Conservation (phyloP, 2,329 filamentous ascomycete species). For the Endocalyx cinctus region DNA sequence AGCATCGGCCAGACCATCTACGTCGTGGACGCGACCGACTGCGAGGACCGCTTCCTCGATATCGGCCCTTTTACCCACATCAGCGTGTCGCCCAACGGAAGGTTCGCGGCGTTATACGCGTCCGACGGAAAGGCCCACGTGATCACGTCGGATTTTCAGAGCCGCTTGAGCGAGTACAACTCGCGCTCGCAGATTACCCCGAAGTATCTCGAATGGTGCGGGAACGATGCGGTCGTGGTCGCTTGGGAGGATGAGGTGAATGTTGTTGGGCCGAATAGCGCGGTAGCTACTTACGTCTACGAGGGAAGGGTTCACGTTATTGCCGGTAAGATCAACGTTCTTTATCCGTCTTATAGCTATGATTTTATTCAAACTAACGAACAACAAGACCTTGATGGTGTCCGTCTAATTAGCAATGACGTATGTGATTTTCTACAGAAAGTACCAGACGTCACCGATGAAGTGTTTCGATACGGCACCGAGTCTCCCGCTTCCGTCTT, state of each 20-base stretch:
- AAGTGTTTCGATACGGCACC: conserved; percentile 85
- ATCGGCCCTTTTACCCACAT: conserved; percentile 91
- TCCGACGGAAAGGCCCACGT: conserved; percentile 83
- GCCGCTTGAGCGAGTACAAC: conserved; percentile 85
- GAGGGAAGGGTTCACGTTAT: conserved; percentile 86
- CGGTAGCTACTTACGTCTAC: conserved; percentile 76
- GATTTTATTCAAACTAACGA: conserved; percentile 16
- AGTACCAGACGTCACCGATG: conserved; percentile 78
- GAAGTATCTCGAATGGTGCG: conserved; percentile 91
- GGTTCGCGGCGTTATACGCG: conserved; percentile 83
- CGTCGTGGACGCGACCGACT: conserved; percentile 81
- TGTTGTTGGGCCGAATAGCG: conserved; percentile 79
- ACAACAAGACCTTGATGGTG: conserved; percentile 68
- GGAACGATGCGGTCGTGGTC: conserved; percentile 86
- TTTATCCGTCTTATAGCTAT: not conserved
- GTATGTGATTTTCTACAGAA: conserved; percentile 97
- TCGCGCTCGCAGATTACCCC: conserved; percentile 81
- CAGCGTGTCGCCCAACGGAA: conserved; percentile 84
- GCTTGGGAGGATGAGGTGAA: conserved; percentile 98
- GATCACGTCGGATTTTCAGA: conserved; percentile 92
- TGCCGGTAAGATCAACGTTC: conserved; percentile 53
- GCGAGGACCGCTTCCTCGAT: conserved; percentile 84
- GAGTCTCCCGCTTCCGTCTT: conserved; percentile 89
- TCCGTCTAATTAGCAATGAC: conserved; percentile 84
- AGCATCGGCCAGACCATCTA: conserved; percentile 82